These are phyloP conservation scores for Oryza rufipogon DNA, from an alignment of 176 grass and related monocot species.

Conservation along the genomic window DNA sequence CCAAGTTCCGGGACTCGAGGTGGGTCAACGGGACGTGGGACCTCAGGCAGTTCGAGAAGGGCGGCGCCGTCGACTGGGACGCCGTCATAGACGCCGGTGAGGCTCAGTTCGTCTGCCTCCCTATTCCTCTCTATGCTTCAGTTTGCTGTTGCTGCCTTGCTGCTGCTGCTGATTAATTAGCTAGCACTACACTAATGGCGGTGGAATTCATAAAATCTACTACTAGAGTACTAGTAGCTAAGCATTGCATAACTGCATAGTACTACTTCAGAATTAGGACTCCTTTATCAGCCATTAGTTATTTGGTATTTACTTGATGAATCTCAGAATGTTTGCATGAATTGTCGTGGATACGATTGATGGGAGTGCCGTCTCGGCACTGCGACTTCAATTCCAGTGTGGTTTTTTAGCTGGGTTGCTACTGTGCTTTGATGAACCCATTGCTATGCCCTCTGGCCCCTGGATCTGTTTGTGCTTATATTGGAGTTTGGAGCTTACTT, in stretches of 20 bases:
- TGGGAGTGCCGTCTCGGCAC: background rate
- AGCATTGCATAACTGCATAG: background rate
- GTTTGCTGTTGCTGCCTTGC: background rate
- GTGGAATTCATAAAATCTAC: background rate
- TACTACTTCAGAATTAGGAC: background rate
- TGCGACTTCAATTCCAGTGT: background rate
- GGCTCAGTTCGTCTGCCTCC: background rate
- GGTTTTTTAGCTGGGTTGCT: background rate
- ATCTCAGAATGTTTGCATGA: background rate
- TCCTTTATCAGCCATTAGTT: too few relatives aligned
- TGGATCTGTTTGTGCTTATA: background rate
- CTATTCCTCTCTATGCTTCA: background rate
- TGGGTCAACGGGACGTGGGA: conserved; percentile 96
- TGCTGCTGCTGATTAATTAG: background rate
- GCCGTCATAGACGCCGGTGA: conserved; percentile 91
- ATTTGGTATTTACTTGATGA: background rate
- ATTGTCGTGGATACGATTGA: background rate
- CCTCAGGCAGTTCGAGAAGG: conserved; percentile 65
- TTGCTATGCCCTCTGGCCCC: background rate
- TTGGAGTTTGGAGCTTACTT: background rate
- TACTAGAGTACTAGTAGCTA: background rate
- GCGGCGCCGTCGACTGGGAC: conserved; percentile 81
- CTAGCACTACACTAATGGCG: background rate
- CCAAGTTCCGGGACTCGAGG: conserved; percentile 66
- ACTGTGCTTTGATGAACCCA: conserved; percentile 3